Conservation (phyloP, 495 filamentous ascomycete species). For the Astrothelium subdiscretum region DNA sequence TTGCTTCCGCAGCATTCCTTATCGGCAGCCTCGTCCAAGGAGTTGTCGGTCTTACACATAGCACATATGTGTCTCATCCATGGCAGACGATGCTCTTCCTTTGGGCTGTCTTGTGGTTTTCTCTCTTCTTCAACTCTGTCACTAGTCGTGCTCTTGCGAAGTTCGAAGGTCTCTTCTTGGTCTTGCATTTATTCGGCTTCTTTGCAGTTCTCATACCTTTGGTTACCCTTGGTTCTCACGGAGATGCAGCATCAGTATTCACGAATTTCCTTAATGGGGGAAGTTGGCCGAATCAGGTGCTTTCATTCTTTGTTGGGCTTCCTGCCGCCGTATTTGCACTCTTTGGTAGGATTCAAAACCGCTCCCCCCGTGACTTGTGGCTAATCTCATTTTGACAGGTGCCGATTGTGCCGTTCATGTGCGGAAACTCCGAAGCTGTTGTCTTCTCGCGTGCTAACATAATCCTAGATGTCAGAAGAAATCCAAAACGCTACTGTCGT, state of each 20-base stretch:
- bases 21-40: conserved; percentile 25
- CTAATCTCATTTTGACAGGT: neutral
- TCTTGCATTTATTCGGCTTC: conserved; percentile 9
- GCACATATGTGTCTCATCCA: conserved; percentile 25
- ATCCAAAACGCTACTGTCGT: conserved; percentile 2
- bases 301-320: conserved; percentile 10
- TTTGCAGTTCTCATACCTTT: conserved; percentile 13
- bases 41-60: conserved; percentile 10
- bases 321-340: conserved; percentile 1
- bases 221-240: conserved; percentile 9
- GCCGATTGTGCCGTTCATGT: conserved; percentile 13
- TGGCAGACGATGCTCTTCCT: conserved; percentile 37
- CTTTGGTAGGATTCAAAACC: conserved; percentile 2
- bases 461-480: neutral
- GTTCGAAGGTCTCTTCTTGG: conserved; percentile 7
- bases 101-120: conserved; percentile 31
- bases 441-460: neutral
- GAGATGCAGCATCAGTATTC: conserved; percentile 3
- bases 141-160: conserved; percentile 7
- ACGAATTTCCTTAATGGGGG: conserved; percentile 6
- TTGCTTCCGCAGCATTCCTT: conserved; percentile 11
- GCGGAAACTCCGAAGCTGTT: neutral
- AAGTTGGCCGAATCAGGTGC: conserved; percentile 5
- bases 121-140: conserved; percentile 33
- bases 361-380: neutral